phyloP scores from a whole-genome alignment of 2,329 filamentous ascomycete genomes.

The Lecanicillium sp. region DNA sequence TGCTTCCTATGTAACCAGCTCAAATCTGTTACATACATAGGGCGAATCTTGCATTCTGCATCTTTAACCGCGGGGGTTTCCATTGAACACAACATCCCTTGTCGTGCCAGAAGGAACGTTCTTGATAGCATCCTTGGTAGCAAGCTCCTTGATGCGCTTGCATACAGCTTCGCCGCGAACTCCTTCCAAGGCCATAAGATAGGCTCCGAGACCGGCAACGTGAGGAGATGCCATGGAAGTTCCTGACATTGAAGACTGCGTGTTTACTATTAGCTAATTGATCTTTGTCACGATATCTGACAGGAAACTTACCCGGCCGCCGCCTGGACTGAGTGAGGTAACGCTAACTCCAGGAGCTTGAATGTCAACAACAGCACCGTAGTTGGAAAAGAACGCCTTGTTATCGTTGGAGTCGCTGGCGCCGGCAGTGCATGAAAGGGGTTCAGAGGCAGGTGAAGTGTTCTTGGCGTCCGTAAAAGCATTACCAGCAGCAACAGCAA shows the following conservation, averaged over 20 bases:
- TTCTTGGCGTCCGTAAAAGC: conserved; percentile 24
- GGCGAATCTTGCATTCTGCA: too few species aligned
- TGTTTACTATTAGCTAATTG: too few species aligned
- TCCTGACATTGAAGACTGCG: conserved; percentile 62
- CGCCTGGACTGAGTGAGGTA: conserved; percentile 22
- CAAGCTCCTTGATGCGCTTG: conserved; percentile 41
- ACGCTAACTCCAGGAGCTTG: conserved; percentile 30
- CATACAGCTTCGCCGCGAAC: conserved; percentile 34
- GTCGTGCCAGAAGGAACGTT: conserved; percentile 73
- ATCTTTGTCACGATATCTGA: too few species aligned
- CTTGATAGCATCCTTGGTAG: conserved; percentile 63
- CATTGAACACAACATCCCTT: conserved; percentile 66
- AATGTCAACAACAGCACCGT: conserved; percentile 19
- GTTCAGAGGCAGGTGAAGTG: conserved; percentile 30
- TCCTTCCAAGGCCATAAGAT: conserved; percentile 49
- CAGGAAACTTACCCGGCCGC: conserved; percentile 1
- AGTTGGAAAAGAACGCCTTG: conserved; percentile 37
- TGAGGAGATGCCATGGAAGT: conserved; percentile 94
- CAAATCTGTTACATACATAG: too few species aligned
- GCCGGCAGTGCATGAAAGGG: conserved; percentile 36
- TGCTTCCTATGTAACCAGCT: too few species aligned
- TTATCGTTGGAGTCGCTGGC: conserved; percentile 26
- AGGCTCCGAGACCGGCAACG: conserved; percentile 82
- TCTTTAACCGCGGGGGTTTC: conserved; percentile 12
- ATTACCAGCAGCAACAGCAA: conserved; percentile 35